Evolutionary conservation across 768 basidiomycete species (phyloP), one percentile per base, ranked within the genome.

Genomic region (Calocybe gangraenosa): DNA sequence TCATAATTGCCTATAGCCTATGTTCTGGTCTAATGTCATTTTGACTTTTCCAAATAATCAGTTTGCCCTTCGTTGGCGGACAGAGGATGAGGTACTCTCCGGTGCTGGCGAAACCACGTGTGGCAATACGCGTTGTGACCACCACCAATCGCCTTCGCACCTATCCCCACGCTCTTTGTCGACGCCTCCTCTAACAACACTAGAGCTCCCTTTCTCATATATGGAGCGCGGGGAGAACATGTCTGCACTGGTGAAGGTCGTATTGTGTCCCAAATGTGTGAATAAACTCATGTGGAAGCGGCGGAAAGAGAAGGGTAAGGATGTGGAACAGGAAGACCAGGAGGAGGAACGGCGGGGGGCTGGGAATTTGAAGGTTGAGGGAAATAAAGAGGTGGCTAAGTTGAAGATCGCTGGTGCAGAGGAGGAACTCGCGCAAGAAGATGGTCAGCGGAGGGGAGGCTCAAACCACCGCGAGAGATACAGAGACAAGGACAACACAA

Each of bases 31-130:
- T n/a, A n/a, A n/a, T n/a, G n/a, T 17, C 19, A 7, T 6, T 28
- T 30, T 32, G 9, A 47, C 15, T 18, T 17, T 28, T 8, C 18
- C 36, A 25, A 25, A 8, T 38, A 17, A 15, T 35, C 49, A 93
- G 84, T 86, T 98, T 59, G 82, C 92, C 0, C 75, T 98, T 3
- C 84, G 95, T 11, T 98, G 95, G 95, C 75, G 95, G 25, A 93
- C 93, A 0, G 93, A 96, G 58, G 69, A 75, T 2, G 95, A 98
- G 65, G 93, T 97, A 11, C 68, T 98, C 2, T 77, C 80, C 0
- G 89, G 88, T 18, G 78, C 82, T 2, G 95, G 93, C 2, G 90
- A 96, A 62, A 76, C 79, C 3, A 88, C 90, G 0, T 98, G 95
- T 57, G 94, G 79, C 1, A 94, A 94, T 51, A 80, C 90, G 17